phyloP scores from a whole-genome alignment of 768 basidiomycete genomes.

The Pholiota molesta region DNA sequence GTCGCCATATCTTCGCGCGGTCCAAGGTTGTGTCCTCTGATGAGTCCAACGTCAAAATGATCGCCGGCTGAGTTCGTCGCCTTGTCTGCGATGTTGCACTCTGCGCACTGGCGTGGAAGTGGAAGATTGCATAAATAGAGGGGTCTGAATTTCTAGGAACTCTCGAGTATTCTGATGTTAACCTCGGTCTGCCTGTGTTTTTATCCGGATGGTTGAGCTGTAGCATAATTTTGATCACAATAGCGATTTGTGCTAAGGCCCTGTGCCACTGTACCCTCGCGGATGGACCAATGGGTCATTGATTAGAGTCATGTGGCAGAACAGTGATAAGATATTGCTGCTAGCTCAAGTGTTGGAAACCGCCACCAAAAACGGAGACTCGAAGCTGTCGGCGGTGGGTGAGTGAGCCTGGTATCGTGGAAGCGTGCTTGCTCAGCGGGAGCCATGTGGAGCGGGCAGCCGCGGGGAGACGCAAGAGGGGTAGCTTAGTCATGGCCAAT shows the following conservation, averaged over 20 bases:
- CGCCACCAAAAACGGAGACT: too few species aligned
- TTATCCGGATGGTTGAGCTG: background rate
- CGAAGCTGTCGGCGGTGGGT: background rate
- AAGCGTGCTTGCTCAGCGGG: constrained; percentile 2
- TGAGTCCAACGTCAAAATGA: background rate
- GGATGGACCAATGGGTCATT: too few species aligned
- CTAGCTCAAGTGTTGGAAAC: too few species aligned
- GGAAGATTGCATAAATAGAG: background rate
- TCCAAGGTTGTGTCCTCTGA: background rate
- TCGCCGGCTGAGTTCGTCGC: background rate
- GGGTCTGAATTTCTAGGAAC: background rate
- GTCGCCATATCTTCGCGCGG: constrained; percentile 22
- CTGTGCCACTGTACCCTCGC: too few species aligned
- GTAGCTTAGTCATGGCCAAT: constrained; percentile 20
- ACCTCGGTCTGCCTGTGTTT: background rate
- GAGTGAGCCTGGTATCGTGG: background rate
- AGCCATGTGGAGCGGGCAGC: background rate
- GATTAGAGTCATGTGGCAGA: too few species aligned
- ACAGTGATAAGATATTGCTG: background rate
- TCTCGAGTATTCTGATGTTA: background rate
- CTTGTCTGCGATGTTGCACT: background rate
- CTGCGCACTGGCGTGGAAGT: background rate
- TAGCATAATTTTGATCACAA: too few species aligned
- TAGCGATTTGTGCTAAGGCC: too few species aligned
- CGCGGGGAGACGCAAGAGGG: background rate